Percentiles rank a stretch among this genome's conserved stretches.
Evolutionary conservation across 768 basidiomycete species (phyloP).

Genomic region (Suillus clintonianus): DNA sequence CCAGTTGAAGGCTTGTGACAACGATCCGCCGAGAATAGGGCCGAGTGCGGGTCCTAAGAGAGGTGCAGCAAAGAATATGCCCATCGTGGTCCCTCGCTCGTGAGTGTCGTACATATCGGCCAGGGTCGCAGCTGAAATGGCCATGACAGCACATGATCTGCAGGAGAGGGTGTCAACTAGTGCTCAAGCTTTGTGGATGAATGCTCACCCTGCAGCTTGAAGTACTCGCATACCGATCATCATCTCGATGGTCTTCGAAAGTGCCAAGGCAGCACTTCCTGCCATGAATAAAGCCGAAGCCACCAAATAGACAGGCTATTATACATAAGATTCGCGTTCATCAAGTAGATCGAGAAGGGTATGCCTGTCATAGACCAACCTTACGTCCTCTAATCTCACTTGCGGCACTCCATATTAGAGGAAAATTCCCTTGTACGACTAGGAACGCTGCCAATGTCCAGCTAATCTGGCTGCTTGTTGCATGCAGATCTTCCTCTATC

Average conservation of each 20-base stretch:
- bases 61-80: constrained; percentile 78
- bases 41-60: constrained; percentile 73
- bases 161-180: constrained; percentile 9
- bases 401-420: too few relatives aligned
- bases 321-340: constrained; percentile 4
- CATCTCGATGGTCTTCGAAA: constrained; percentile 51
- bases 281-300: constrained; percentile 54
- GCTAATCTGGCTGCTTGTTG: constrained; percentile 32
- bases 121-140: constrained; percentile 76
- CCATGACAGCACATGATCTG: constrained; percentile 65
- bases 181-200: not conserved
- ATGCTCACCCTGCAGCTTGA: constrained; percentile 61
- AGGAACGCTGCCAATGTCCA: too few relatives aligned
- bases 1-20: constrained; percentile 74
- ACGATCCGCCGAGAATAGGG: constrained; percentile 69
- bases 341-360: not conserved
- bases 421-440: too few relatives aligned
- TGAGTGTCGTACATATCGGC: constrained; percentile 77
- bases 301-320: constrained; percentile 53
- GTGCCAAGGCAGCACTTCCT: constrained; percentile 59
- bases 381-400: constrained; percentile 39
- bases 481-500: constrained; percentile 62
- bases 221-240: constrained; percentile 69
- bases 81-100: constrained; percentile 79
- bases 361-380: constrained; percentile 34